These are phyloP conservation scores for Adansonia madagascariensis DNA, from an alignment of 441 rosid genomes.

Conservation along the genomic window DNA sequence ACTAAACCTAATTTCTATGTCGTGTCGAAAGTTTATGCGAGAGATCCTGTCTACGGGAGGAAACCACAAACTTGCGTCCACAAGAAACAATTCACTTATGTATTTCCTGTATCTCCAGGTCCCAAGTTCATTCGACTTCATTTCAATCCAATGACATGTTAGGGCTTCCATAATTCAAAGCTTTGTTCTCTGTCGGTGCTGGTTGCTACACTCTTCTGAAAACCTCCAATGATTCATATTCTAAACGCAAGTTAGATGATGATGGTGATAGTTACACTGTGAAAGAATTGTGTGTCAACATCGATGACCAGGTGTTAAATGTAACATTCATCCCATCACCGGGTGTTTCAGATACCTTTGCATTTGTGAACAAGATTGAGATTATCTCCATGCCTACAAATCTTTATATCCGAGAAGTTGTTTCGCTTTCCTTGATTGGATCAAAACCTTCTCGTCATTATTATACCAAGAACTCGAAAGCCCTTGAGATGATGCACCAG, in stretches of 20 bases:
- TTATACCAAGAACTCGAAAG: slow-evolving; percentile 1
- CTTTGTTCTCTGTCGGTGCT: not conserved
- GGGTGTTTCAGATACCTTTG: slow-evolving; percentile 9
- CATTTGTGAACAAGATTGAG: slow-evolving; percentile 11
- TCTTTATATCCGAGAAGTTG: slow-evolving; percentile 4
- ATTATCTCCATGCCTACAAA: slow-evolving; percentile 2
- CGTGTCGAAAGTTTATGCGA: not conserved
- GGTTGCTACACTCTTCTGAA: slow-evolving; percentile 1
- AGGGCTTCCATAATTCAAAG: not conserved
- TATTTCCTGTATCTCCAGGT: not conserved
- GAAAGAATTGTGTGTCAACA: not conserved
- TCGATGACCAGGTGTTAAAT: slow-evolving; percentile 1
- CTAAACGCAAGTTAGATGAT: not conserved
- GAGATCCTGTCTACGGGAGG: not conserved
- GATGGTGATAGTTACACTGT: not conserved
- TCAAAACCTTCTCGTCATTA: not conserved
- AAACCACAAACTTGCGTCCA: not conserved
- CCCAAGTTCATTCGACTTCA: not conserved
- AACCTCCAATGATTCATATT: slow-evolving; percentile 3
- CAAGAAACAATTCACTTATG: not conserved
- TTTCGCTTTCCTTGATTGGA: not conserved
- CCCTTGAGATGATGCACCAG: slow-evolving; percentile 7
- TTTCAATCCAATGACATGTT: not conserved
- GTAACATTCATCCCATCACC: slow-evolving; percentile 9
- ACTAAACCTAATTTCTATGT: not conserved